phyloP scores from a whole-genome alignment of 1,284 basidiomycete species.

The Marasmius sp. region DNA sequence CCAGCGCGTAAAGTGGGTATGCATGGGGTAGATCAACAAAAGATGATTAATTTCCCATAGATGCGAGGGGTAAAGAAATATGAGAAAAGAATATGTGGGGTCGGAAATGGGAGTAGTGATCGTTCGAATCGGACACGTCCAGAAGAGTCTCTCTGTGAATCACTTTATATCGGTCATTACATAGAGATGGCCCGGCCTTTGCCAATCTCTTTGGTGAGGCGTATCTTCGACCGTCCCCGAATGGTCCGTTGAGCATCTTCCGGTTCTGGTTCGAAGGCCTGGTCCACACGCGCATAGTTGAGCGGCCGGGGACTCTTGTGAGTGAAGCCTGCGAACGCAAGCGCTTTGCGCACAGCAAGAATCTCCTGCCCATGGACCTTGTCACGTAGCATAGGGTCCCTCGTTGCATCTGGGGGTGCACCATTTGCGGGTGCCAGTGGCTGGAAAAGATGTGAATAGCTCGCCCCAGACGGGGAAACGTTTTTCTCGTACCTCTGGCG shows the following conservation, averaged over 20 bases:
- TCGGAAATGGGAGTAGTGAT: not conserved
- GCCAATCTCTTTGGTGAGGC: slow-evolving; percentile 56
- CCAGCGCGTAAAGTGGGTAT: not conserved
- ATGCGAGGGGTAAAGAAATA: not conserved
- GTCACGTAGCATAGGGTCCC: slow-evolving; percentile 86
- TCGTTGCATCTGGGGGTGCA: slow-evolving; percentile 77
- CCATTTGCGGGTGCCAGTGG: slow-evolving; percentile 89
- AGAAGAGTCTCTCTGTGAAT: not conserved
- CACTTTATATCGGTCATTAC: slow-evolving; percentile 34
- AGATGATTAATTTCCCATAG: not conserved
- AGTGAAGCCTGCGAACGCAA: slow-evolving; percentile 89
- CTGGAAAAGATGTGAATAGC: slow-evolving; percentile 47
- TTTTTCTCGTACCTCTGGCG: slow-evolving; percentile 68
- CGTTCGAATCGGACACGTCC: not conserved
- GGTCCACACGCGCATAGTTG: slow-evolving; percentile 72
- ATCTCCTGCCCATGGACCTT: slow-evolving; percentile 83
- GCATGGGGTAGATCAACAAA: not conserved
- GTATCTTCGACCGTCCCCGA: slow-evolving; percentile 61
- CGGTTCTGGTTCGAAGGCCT: slow-evolving; percentile 56
- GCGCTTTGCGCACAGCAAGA: slow-evolving; percentile 86
- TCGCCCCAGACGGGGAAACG: slow-evolving; percentile 21
- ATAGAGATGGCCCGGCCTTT: slow-evolving; percentile 78
- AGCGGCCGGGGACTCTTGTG: slow-evolving; percentile 81
- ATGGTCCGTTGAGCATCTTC: slow-evolving; percentile 47
- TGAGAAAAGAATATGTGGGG: not conserved